Base-by-base conservation (phyloP, 345 rosid genomes). In the Melaleuca alternifolia region DNA sequence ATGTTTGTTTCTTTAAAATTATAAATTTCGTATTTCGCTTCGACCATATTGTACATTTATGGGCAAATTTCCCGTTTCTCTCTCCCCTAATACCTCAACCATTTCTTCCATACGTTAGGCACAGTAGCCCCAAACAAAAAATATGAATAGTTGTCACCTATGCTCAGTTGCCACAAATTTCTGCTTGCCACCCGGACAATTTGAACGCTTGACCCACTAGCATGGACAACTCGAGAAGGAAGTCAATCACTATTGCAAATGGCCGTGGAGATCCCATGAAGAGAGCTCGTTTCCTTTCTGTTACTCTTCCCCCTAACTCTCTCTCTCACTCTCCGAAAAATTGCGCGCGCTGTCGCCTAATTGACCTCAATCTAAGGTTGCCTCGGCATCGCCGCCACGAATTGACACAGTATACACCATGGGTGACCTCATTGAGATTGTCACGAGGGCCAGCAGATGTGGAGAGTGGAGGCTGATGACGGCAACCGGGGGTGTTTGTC, bases 401-500 rank as follows among this genome's bases (percentile, higher is more conserved):
- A 51, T 51, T 5, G 53, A 51, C 53, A 51, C 16, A 4, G 1
- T 51, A 14, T 16, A 14, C 20, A 4, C 18, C 53, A 11, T 14
- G 53, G 53, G 53, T 15, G 15, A 51, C 52, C 52, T 51, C 52
- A 51, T 11, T 51, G 52, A 51, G 1, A 51, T 51, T 14, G 52
- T 51, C 13, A 12, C 15, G 52, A 51, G 5, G 52, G 52, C 52
- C n/a, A n/a, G n/a, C n/a, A n/a, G 14, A 28, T 18, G 18, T 0
- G 0, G 0, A 41, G 41, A 61, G 37, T n/a, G 71, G 37, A 59
- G 71, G 71, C 13, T 15, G 18, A 59, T 16, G 3, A n/a, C 0
- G 2, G 18, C 1, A 0, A 59, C n/a, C 9, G 18, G 7, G 12
- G n/a, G 28, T 59, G 37, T 1, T 1, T 59, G 0, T 26, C 18